Evolutionary conservation across 2,329 filamentous ascomycete genomes (phyloP).

Genomic region (Macroventuria anomochaeta): DNA sequence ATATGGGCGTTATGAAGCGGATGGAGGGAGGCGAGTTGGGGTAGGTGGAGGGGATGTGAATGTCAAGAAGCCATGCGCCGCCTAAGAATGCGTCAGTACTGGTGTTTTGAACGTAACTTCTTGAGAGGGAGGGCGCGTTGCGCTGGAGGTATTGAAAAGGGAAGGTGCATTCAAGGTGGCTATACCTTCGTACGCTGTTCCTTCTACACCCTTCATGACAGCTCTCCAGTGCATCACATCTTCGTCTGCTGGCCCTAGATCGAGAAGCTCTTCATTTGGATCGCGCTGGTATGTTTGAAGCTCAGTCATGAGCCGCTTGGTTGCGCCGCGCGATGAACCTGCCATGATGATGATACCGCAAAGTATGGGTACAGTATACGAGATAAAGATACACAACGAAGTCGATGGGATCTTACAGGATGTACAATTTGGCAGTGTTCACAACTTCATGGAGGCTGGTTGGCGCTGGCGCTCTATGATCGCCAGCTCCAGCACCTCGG

Average conservation of each 20-base stretch:
- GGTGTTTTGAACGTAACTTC: neutral
- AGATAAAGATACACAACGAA: neutral
- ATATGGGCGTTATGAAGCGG: constrained; percentile 69
- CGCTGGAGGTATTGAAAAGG: neutral
- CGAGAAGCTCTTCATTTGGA: constrained; percentile 63
- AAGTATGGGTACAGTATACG: neutral
- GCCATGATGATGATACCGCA: constrained; percentile 31
- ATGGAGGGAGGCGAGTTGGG: constrained; percentile 79
- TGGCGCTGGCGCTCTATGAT: constrained; percentile 3
- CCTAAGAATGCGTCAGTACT: constrained; percentile 47
- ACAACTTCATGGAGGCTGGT: constrained; percentile 9
- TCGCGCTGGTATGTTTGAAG: constrained; percentile 63
- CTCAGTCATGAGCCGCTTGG: constrained; percentile 68
- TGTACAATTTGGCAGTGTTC: neutral
- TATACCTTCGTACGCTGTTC: constrained; percentile 66
- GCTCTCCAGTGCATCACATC: constrained; percentile 67
- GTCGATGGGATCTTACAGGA: neutral
- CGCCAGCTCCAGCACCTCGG: constrained; percentile 30
- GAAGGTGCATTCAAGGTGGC: neutral
- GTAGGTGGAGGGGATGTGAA: constrained; percentile 78
- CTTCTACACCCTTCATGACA: constrained; percentile 64
- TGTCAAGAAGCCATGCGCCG: constrained; percentile 83
- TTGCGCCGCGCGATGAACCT: constrained; percentile 43
- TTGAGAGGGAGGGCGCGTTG: neutral
- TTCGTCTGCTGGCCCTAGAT: constrained; percentile 64